Evolutionary conservation across 2,329 filamentous ascomycete genomes (phyloP), one percentile per base, ranked within the genome.

Genomic region (Beauveria asiatica): DNA sequence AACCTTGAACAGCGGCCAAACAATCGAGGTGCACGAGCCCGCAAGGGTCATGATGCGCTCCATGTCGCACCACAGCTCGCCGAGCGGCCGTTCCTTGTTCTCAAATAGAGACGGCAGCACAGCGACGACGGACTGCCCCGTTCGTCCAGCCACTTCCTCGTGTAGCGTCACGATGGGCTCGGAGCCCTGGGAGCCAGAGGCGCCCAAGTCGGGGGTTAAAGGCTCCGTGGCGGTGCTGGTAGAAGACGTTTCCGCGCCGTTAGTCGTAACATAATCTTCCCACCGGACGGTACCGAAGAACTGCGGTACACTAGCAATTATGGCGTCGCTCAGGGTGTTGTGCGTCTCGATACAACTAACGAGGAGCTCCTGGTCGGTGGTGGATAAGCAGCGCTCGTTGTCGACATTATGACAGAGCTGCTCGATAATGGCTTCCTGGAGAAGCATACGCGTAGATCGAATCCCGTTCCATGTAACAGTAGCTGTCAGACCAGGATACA

Each of bases 1-100:
- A 8, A 78, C 73, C 11, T 76, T 73, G 59, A 79, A 81, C 3
- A 81, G 70, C 5, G 79, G 79, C 78, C 78, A 80, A 44, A 81
- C 74, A 9, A 80, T 73, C 17, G 76, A 76, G 63, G 79, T 78
- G 25, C 77, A 78, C 1, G 77, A 74, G 9, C 77, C 78, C 0
- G 75, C 77, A 7, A 81, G 69, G 5, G 77, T 75, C 75, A 81
- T 76, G 66, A 79, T 78, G 25, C 78, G 72, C 61, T 74, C 74
- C 1, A 76, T 74, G 46, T 75, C 73, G 49, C 49, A 54, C 58
- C 58, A 60, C 51, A 55, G 44, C 50, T 54, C 58, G 44, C 58
- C 33, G 13, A 55, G 25, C 65, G 8, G 74, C 74, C 17, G 76
- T 73, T 60, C 41, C 19, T 49, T 57, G 11, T 45, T 1, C 72